Base-by-base conservation (phyloP, 2,329 filamentous ascomycete species). In the Colletotrichum musae region DNA sequence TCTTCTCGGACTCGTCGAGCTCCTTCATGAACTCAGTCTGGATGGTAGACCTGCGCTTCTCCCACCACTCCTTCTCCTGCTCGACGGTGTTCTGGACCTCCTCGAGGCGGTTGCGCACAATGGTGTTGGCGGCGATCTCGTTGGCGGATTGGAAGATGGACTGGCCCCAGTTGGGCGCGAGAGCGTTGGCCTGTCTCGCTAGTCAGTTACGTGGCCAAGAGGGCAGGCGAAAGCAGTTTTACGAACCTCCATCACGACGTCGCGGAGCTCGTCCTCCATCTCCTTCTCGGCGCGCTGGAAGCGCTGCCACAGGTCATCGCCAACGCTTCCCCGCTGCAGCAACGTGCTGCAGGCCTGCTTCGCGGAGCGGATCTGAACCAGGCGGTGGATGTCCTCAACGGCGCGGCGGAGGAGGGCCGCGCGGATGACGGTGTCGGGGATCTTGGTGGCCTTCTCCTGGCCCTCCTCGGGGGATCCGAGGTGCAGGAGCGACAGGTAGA, bases 81-180 rank as follows among this genome's bases (percentile, higher is more conserved):
- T 88, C 86, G 2, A 90, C 85, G 76, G 93, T 92, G 32, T 85
- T 83, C 75, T 95, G 91, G 68, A 97, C 90, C 71, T 94, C 92
- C 54, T 91, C 88, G 21, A 97, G 86, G 58, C 91, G 89, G 73
- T 91, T 86, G 73, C 94, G 93, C 76, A 97, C 88, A 54, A 91
- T 83, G 50, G 89, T 88, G 83, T 98, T 98, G 77, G 94, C 92
- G 68, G 93, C 91, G 82, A 99, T 98, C 82, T 99, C 96, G 81
- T 97, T 97, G 64, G 96, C 96, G 53, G 93, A 95, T 81, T 99
- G 96, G 88, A 99, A 99, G 80, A 99, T 98, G 65, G 89, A 90
- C 78, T 96, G 92, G 71, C 96, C 96, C 96, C 96, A 99, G 80
- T 92, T 92, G 57, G 93, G 92, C 1, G 90, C 87, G 72, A 98